A percentile compares a stretch with the other conserved stretches of the same genome.
These are phyloP conservation scores for Solanum sejunctum DNA, from an alignment of 257 asterid species.

Conservation along the genomic window DNA sequence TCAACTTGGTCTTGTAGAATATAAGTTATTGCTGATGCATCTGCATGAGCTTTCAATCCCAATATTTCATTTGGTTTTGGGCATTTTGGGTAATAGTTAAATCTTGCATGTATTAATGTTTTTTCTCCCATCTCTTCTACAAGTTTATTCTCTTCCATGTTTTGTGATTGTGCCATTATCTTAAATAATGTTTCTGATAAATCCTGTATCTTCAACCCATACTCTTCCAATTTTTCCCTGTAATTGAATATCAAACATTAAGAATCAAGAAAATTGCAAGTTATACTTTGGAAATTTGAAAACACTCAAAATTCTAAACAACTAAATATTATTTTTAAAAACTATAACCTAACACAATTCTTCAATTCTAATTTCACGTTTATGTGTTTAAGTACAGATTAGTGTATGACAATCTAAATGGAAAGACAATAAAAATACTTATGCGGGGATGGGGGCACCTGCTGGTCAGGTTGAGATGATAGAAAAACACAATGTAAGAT, in stretches of 20 bases:
- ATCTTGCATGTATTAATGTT: neutral
- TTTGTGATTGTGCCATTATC: neutral
- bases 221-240: neutral
- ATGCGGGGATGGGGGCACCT: too few species aligned
- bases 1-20: neutral
- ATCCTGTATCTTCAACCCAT: neutral
- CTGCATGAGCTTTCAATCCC: neutral
- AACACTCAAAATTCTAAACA: too few species aligned
- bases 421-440: too few species aligned
- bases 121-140: neutral
- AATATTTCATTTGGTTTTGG: neutral
- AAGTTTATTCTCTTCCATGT: neutral
- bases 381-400: too few species aligned
- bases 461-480: too few species aligned
- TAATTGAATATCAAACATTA: neutral
- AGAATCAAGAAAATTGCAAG: too few species aligned
- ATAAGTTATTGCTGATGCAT: neutral
- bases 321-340: too few species aligned
- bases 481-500: too few species aligned
- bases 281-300: too few species aligned
- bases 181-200: neutral
- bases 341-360: too few species aligned
- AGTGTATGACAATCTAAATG: too few species aligned
- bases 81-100: neutral
- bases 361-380: too few species aligned